Evolutionary conservation across 1,284 basidiomycete genomes (phyloP).

Genomic region (Ceratobasidium sp.): DNA sequence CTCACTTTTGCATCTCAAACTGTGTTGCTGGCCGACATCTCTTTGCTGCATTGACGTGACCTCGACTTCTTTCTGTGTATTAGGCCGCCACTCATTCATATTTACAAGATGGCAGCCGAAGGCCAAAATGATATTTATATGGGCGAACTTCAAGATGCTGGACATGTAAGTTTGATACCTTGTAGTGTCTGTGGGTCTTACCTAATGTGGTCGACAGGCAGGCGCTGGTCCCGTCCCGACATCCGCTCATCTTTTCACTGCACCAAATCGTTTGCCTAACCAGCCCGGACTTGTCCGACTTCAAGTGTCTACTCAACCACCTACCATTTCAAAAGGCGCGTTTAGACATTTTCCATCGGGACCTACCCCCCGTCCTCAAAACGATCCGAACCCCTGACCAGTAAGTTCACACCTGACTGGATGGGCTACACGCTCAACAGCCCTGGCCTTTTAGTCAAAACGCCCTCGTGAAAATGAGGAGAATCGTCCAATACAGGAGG

Average conservation of each 20-base stretch:
- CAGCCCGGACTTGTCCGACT: neutral
- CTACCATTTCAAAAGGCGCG: neutral
- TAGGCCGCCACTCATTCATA: neutral
- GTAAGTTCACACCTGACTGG: neutral
- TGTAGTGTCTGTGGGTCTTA: neutral
- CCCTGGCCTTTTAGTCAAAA: neutral
- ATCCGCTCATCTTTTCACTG: too few species aligned
- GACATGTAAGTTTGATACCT: neutral
- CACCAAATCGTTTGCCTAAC: neutral
- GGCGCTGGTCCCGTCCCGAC: too few species aligned
- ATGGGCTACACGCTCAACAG: neutral
- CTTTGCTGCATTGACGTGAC: neutral
- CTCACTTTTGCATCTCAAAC: neutral
- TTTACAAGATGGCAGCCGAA: neutral
- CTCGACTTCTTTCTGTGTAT: neutral
- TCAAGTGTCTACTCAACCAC: neutral
- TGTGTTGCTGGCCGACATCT: neutral
- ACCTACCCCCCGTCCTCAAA: neutral
- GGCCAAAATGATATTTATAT: neutral
- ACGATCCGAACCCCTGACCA: neutral
- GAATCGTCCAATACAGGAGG: neutral
- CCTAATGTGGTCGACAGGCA: too few species aligned
- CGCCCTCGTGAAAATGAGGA: neutral
- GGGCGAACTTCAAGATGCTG: neutral
- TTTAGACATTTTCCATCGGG: neutral